Conservation (phyloP, 164 flowering plant genomes). For the Vitis amurensis region DNA sequence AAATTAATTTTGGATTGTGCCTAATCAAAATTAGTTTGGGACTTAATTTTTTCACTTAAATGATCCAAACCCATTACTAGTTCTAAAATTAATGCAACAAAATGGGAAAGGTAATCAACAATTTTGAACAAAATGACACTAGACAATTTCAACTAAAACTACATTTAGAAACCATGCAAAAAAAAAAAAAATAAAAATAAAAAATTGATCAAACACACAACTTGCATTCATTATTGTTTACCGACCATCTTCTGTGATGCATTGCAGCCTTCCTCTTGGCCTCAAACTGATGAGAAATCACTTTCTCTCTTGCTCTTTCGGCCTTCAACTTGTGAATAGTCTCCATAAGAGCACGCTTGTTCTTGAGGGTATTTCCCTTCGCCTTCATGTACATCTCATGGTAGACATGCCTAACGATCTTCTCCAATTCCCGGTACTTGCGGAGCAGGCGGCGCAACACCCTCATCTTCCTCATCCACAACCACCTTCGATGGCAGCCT, state of each 20-base stretch:
- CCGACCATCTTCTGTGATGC: background rate
- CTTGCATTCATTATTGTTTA: too few species aligned
- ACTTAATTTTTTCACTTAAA: too few species aligned
- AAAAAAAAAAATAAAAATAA: too few species aligned
- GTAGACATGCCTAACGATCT: slow-evolving; percentile 35
- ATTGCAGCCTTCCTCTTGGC: slow-evolving; percentile 19
- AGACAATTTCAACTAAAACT: too few species aligned
- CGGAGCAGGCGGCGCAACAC: slow-evolving; percentile 33
- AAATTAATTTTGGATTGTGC: too few species aligned
- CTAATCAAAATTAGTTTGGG: too few species aligned
- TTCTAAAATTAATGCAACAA: too few species aligned
- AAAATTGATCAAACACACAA: too few species aligned
- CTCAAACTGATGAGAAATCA: slow-evolving; percentile 23
- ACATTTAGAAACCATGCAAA: too few species aligned
- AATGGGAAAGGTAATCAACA: too few species aligned
- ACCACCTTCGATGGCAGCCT: slow-evolving; percentile 32
- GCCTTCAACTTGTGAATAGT: slow-evolving; percentile 35
- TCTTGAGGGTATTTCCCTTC: slow-evolving; percentile 43
- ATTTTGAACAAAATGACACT: too few species aligned
- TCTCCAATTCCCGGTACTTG: slow-evolving; percentile 28
- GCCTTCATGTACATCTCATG: slow-evolving; percentile 39
- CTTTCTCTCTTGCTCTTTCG: slow-evolving; percentile 31
- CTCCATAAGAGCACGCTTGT: slow-evolving; percentile 38
- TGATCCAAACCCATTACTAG: too few species aligned
- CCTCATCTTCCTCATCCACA: slow-evolving; percentile 41